phyloP scores from a whole-genome alignment of 1,284 basidiomycete species.

The Sanghuangporus sanghuang region DNA sequence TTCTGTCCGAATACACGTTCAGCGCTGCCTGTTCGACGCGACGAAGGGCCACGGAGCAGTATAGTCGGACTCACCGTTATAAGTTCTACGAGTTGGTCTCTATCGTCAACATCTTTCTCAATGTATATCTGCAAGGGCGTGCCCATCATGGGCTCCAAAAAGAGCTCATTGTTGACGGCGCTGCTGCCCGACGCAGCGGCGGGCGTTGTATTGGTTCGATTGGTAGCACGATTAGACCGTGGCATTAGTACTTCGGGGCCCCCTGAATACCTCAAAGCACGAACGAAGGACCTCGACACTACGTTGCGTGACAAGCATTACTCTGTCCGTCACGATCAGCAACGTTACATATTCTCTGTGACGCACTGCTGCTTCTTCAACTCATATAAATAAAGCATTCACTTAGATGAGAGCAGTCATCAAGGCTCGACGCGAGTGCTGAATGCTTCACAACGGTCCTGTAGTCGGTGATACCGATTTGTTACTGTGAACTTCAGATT shows the following conservation, averaged over 20 bases:
- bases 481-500: too few relatives aligned
- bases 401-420: too few relatives aligned
- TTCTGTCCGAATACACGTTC: constrained; percentile 39
- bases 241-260: not conserved
- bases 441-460: too few relatives aligned
- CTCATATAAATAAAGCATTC: too few relatives aligned
- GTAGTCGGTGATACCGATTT: too few relatives aligned
- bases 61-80: constrained; percentile 43
- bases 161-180: constrained; percentile 38
- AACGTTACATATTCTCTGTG: too few relatives aligned
- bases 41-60: not conserved
- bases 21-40: constrained; percentile 3
- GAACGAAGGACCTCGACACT: too few relatives aligned
- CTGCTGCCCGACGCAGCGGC: constrained; percentile 1
- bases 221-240: not conserved
- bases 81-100: constrained; percentile 53
- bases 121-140: constrained; percentile 67
- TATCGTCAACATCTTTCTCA: constrained; percentile 71
- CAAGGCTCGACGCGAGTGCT: too few relatives aligned
- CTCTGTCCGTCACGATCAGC: too few relatives aligned
- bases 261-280: too few relatives aligned
- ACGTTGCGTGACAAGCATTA: too few relatives aligned
- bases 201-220: constrained; percentile 2
- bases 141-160: constrained; percentile 76
- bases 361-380: too few relatives aligned